These are phyloP conservation scores for Capsella rubella DNA, from an alignment of 441 rosid genomes.

Conservation along the genomic window DNA sequence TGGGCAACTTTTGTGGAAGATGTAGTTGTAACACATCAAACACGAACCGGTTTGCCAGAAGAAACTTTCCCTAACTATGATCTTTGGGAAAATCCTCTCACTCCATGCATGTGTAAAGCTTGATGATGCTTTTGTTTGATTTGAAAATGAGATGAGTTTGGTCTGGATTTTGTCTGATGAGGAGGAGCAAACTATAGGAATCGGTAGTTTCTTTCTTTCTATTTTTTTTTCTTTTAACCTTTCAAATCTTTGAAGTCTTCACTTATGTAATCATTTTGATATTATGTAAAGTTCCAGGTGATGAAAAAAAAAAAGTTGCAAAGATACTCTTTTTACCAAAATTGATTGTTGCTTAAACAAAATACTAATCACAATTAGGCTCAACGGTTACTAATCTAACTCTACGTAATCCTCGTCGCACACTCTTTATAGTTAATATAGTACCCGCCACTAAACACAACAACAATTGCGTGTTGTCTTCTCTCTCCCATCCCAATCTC, in stretches of 20 bases:
- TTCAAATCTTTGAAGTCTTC: slow-evolving; percentile 8
- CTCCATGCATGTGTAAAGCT: slow-evolving; percentile 99
- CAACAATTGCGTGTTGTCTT: not conserved
- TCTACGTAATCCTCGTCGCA: not conserved
- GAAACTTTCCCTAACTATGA: slow-evolving; percentile 98
- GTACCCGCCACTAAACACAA: not conserved
- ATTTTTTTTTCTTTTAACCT: not conserved
- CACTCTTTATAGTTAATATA: not conserved
- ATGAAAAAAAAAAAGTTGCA: slow-evolving; percentile 8
- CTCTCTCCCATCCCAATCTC: not conserved
- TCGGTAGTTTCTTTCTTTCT: slow-evolving; percentile 25
- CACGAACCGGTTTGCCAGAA: slow-evolving; percentile 94
- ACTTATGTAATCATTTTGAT: slow-evolving; percentile 46
- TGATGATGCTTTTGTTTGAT: slow-evolving; percentile 45
- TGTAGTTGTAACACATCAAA: slow-evolving; percentile 91
- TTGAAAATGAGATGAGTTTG: slow-evolving; percentile 32
- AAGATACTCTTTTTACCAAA: not conserved
- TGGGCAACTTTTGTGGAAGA: slow-evolving; percentile 98
- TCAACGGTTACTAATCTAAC: slow-evolving; percentile 17
- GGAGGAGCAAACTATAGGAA: slow-evolving; percentile 39
- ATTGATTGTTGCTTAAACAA: no score
- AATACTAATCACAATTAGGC: not conserved
- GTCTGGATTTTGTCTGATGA: slow-evolving; percentile 40
- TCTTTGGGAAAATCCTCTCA: slow-evolving; percentile 98
- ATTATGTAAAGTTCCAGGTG: slow-evolving; percentile 45